Evolutionary conservation across 2,329 filamentous ascomycete genomes (phyloP).

Genomic region (Penicillium sp.): DNA sequence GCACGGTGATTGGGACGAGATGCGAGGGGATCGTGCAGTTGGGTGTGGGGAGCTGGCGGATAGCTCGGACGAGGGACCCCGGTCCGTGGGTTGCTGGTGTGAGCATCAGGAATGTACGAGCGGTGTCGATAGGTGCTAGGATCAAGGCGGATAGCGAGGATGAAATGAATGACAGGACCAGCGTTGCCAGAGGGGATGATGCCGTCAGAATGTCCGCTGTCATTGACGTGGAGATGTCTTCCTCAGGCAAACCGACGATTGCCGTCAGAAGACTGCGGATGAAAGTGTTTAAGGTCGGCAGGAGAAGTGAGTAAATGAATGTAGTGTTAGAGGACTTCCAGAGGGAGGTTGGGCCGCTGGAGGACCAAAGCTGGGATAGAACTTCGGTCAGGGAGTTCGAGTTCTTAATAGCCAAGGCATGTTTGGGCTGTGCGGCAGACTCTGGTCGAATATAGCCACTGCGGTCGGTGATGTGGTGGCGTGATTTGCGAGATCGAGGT

Average conservation of each 20-base stretch:
- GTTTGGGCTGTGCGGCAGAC: conserved; percentile 44
- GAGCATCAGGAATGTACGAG: conserved; percentile 82
- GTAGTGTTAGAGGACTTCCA: conserved; percentile 94
- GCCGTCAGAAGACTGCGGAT: conserved; percentile 87
- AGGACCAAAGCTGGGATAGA: conserved; percentile 82
- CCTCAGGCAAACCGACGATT: conserved; percentile 84
- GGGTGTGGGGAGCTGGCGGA: conserved; percentile 73
- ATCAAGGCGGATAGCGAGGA: conserved; percentile 72
- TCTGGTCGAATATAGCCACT: conserved; percentile 45
- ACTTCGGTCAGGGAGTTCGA: conserved; percentile 83
- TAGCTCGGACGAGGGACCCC: conserved; percentile 73
- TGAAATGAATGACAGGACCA: conserved; percentile 69
- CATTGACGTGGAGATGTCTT: conserved; percentile 56
- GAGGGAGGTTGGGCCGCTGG: conserved; percentile 84
- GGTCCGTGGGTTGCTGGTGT: conserved; percentile 74
- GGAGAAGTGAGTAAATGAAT: conserved; percentile 84
- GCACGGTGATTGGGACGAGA: conserved; percentile 77
- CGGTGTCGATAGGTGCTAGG: conserved; percentile 83
- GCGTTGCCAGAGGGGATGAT: conserved; percentile 76
- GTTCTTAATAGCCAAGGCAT: conserved; percentile 70
- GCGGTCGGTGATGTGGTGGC: conserved; percentile 47
- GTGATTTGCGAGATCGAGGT: conserved; percentile 39
- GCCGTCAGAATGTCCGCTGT: conserved; percentile 73
- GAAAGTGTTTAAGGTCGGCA: conserved; percentile 88
- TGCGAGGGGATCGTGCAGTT: conserved; percentile 67